Conservation (phyloP, 1,139 yeast species). For the Yamadazyma atmosphaerica region DNA sequence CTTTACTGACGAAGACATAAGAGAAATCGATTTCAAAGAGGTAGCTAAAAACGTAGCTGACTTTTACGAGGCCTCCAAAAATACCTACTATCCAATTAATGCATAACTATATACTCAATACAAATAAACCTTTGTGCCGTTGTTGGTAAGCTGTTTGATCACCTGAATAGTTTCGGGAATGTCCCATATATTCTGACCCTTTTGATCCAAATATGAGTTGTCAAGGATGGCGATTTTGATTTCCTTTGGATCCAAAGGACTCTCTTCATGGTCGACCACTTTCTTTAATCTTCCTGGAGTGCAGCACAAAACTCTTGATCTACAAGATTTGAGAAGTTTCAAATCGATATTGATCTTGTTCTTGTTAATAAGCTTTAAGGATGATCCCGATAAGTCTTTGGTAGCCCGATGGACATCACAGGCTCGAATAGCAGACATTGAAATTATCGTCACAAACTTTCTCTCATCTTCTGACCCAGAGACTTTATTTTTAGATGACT, state of each 20-base stretch:
- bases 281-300: constrained; percentile 65
- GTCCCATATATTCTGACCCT: constrained; percentile 67
- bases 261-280: constrained; percentile 43
- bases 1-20: constrained; percentile 11
- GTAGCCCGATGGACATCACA: constrained; percentile 71
- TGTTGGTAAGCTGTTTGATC: constrained; percentile 39
- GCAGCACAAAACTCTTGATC: constrained; percentile 56
- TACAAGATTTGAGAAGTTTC: constrained; percentile 48
- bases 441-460: constrained; percentile 55
- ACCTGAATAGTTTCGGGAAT: constrained; percentile 45
- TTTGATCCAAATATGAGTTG: constrained; percentile 61
- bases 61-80: constrained; percentile 30
- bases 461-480: constrained; percentile 18
- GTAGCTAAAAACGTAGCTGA: constrained; percentile 27
- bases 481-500: constrained; percentile 25
- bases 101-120: constrained; percentile 28
- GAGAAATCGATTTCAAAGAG: constrained; percentile 16
- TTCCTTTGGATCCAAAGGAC: constrained; percentile 44
- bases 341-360: constrained; percentile 63
- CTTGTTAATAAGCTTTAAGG: constrained; percentile 66
- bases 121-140: constrained; percentile 50
- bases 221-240: constrained; percentile 62
- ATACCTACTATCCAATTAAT: constrained; percentile 33
- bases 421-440: constrained; percentile 71
- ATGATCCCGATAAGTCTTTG: constrained; percentile 52